A percentile compares a stretch with the other conserved stretches of the same genome.
Conservation (phyloP, 1,284 basidiomycete species). For the Sutorius eximius region DNA sequence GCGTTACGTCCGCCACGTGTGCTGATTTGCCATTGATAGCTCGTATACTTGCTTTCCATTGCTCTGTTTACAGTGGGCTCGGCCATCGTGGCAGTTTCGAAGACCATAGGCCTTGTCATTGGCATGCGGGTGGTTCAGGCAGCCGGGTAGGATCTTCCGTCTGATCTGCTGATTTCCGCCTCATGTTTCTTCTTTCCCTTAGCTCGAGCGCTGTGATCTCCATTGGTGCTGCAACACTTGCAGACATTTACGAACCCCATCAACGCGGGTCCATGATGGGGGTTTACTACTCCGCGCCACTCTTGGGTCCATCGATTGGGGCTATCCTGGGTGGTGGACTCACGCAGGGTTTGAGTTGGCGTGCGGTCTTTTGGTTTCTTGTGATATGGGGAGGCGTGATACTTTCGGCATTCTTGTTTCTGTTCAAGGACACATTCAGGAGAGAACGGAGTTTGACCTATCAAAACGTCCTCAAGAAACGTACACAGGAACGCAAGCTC, state of each 20-base stretch:
- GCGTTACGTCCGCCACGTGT: neutral
- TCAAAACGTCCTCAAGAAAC: slow-evolving; percentile 54
- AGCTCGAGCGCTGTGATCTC: slow-evolving; percentile 77
- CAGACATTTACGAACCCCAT: slow-evolving; percentile 78
- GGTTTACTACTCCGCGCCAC: slow-evolving; percentile 68
- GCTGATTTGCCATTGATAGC: slow-evolving; percentile 34
- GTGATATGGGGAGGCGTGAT: slow-evolving; percentile 61
- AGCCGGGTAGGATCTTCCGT: slow-evolving; percentile 45
- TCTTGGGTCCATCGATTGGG: slow-evolving; percentile 65
- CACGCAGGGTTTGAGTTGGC: slow-evolving; percentile 71
- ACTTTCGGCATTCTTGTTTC: slow-evolving; percentile 59
- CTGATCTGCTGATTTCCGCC: neutral
- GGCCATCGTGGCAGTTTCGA: slow-evolving; percentile 61
- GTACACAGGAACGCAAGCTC: slow-evolving; percentile 3
- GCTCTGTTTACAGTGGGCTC: slow-evolving; percentile 64
- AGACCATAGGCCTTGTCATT: slow-evolving; percentile 68
- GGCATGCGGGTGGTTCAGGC: slow-evolving; percentile 73
- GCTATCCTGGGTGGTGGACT: slow-evolving; percentile 73
- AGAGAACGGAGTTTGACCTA: slow-evolving; percentile 74
- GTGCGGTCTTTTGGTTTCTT: slow-evolving; percentile 83
- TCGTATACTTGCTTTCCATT: slow-evolving; percentile 67
- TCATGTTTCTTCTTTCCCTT: neutral
- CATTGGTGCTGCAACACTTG: slow-evolving; percentile 80
- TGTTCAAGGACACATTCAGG: slow-evolving; percentile 83
- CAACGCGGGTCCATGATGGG: slow-evolving; percentile 83